These are phyloP conservation scores for Magnaporthiopsis incrustans DNA, from an alignment of 2,329 filamentous ascomycete species.

Conservation along the genomic window DNA sequence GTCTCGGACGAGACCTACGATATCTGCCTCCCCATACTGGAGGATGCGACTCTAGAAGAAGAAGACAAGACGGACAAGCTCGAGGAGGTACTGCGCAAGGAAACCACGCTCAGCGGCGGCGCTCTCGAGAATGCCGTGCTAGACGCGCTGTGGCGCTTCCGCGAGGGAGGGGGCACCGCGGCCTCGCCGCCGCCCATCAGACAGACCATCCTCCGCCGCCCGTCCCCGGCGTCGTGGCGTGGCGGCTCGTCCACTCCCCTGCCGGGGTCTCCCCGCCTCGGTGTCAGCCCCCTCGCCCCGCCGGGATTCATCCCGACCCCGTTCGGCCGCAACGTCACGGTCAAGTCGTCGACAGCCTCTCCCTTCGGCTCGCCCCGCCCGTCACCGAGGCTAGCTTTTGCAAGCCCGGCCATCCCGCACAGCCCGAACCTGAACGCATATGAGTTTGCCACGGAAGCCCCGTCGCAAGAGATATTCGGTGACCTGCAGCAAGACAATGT, in stretches of 20 bases:
- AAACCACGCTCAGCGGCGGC: slow-evolving; percentile 66
- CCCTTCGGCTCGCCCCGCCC: slow-evolving; percentile 92
- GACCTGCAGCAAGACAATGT: slow-evolving; percentile 92
- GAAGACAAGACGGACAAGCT: slow-evolving; percentile 93
- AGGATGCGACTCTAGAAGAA: slow-evolving; percentile 75
- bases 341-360: slow-evolving; percentile 70
- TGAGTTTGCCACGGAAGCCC: slow-evolving; percentile 80
- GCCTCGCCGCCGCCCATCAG: slow-evolving; percentile 78
- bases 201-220: slow-evolving; percentile 80
- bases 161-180: slow-evolving; percentile 54
- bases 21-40: slow-evolving; percentile 78
- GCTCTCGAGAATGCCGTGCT: slow-evolving; percentile 84
- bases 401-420: slow-evolving; percentile 84
- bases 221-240: slow-evolving; percentile 93
- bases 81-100: slow-evolving; percentile 74
- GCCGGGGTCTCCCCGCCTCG: slow-evolving; percentile 73
- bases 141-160: slow-evolving; percentile 82
- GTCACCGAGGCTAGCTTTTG: slow-evolving; percentile 82
- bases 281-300: slow-evolving; percentile 74
- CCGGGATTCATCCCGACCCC: slow-evolving; percentile 74
- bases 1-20: slow-evolving; percentile 90
- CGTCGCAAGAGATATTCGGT: slow-evolving; percentile 73
- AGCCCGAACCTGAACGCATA: slow-evolving; percentile 92
- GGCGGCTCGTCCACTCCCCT: slow-evolving; percentile 64
- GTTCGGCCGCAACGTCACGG: slow-evolving; percentile 68